These are phyloP conservation scores for Tuber calosporum DNA, from an alignment of 495 filamentous ascomycete species.

Conservation along the genomic window DNA sequence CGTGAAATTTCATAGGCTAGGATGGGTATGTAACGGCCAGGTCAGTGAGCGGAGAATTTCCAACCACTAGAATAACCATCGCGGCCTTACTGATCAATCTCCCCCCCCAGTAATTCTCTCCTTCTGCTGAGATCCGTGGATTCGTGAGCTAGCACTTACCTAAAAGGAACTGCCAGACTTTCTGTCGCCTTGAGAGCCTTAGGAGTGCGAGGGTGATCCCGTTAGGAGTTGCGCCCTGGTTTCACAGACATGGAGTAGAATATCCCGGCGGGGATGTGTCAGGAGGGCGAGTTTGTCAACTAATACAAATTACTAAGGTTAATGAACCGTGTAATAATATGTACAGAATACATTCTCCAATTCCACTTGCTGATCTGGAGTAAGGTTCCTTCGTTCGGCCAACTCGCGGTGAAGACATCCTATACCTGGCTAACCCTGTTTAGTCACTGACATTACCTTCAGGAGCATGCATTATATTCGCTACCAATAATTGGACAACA, in stretches of 20 bases:
- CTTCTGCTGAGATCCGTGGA: not conserved
- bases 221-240: slow-evolving; percentile 37
- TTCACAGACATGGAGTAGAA: not conserved
- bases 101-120: slow-evolving; percentile 43
- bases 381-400: not conserved
- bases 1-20: not conserved
- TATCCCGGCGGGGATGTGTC: not conserved
- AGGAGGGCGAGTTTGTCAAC: slow-evolving; percentile 8
- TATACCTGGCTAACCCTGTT: no score
- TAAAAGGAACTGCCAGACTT: not conserved
- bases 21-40: not conserved
- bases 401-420: not conserved
- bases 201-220: slow-evolving; percentile 44
- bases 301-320: not conserved
- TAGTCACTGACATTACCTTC: no score
- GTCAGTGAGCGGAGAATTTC: slow-evolving; percentile 5
- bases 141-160: not conserved
- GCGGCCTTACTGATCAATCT: slow-evolving; percentile 51
- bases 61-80: slow-evolving; percentile 19
- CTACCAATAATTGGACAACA: no score
- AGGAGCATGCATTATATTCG: no score
- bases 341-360: not conserved
- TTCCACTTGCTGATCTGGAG: not conserved
- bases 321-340: not conserved
- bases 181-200: slow-evolving; percentile 42